Percentiles rank a stretch among this genome's conserved stretches.
Evolutionary conservation across 2,329 filamentous ascomycete species (phyloP).

Genomic region (Fusarium tuaranense): DNA sequence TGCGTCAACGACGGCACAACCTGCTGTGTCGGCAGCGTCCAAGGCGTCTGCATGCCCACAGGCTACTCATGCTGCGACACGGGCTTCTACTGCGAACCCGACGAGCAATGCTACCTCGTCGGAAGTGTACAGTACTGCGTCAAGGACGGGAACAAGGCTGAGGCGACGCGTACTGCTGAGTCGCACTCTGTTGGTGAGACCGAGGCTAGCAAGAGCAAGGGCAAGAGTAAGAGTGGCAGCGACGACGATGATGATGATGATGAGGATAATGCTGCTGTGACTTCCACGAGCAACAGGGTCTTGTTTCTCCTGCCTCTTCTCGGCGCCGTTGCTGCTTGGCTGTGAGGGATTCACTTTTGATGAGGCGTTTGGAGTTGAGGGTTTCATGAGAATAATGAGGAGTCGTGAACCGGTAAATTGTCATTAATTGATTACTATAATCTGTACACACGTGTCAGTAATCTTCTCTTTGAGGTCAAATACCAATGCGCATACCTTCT

Average conservation of each 20-base stretch:
- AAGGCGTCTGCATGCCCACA: constrained; percentile 33
- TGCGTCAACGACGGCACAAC: constrained; percentile 16
- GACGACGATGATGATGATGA: neutral
- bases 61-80: constrained; percentile 33
- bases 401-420: neutral
- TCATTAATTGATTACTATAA: neutral
- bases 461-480: neutral
- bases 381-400: neutral
- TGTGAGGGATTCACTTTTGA: constrained; percentile 4
- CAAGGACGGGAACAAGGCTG: neutral
- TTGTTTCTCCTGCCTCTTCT: constrained; percentile 13
- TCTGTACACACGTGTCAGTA: neutral
- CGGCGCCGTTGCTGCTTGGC: constrained; percentile 10
- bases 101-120: constrained; percentile 21
- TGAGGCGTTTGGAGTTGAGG: neutral
- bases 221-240: neutral
- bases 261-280: constrained; percentile 4
- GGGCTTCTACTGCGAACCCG: constrained; percentile 32
- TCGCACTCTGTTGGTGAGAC: constrained; percentile 16
- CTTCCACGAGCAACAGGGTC: neutral
- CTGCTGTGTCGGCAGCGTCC: constrained; percentile 30
- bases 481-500: neutral
- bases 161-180: constrained; percentile 13
- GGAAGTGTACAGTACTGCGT: constrained; percentile 15
- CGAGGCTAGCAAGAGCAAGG: neutral